phyloP scores from a whole-genome alignment of 225 moss, liverwort and hornwort species.

The Straminergon stramineum region DNA sequence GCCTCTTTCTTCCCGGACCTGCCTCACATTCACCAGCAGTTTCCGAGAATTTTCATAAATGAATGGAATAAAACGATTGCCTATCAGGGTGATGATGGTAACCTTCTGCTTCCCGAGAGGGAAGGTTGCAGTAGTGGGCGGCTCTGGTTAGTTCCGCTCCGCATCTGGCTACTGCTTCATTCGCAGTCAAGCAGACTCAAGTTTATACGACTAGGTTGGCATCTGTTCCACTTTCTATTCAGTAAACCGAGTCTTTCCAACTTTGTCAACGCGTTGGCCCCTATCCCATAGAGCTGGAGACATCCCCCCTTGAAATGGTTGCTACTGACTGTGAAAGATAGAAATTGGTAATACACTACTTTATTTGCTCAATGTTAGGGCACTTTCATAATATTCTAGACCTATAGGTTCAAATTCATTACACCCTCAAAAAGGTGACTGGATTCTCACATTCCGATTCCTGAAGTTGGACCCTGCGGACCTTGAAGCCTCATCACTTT shows the following conservation, averaged over 20 bases:
- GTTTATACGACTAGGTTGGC: background rate
- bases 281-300: background rate
- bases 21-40: constrained; percentile 18
- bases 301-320: background rate
- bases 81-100: constrained; percentile 3
- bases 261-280: background rate
- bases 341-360: background rate
- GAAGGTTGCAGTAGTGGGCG: constrained; percentile 1
- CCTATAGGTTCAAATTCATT: background rate
- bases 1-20: background rate
- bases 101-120: background rate
- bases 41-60: background rate
- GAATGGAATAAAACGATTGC: constrained; percentile 1
- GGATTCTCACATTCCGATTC: background rate
- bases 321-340: background rate
- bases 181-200: constrained; percentile 12
- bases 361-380: background rate
- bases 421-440: background rate
- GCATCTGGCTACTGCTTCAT: constrained; percentile 2
- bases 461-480: background rate
- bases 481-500: background rate
- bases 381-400: background rate
- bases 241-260: background rate
- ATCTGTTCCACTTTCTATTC: background rate
- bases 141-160: constrained; percentile 5